Base-by-base conservation (phyloP, 495 filamentous ascomycete genomes). In the Chaetomium tenue region DNA sequence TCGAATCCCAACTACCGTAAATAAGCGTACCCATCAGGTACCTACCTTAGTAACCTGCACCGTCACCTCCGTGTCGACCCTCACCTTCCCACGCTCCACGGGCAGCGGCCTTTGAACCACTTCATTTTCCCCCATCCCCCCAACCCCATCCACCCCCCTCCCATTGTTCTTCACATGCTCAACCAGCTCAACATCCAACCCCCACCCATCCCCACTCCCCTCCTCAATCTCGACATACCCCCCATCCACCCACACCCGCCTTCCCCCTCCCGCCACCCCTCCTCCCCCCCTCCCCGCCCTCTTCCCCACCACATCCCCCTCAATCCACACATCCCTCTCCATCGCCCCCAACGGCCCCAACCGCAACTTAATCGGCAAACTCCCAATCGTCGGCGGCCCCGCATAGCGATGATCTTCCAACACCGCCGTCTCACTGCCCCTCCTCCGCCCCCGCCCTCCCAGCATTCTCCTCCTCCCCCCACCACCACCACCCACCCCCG, bases 321-420 rank as follows among this genome's bases (percentile, higher is more conserved):
- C 57, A 20, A 46, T 44, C 64, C 58, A 58, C 60, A 62, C 47
- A 20, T 66, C 58, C 46, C 44, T 26, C 30, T 63, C 63, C 53
- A 44, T 44, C 44, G 15, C 20, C 54, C 40, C 59, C 33, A 58
- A 26, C 22, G 55, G 37, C 13, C 55, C 56, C 18, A 65, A 11
- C 23, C 51, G 5, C 5, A 58, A 50, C 48, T 69, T 71, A 6
- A 40, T 58, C 37, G 68, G 66, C 47, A 58, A 30, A 3, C 63
- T 65, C 0, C 71, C 71, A 26, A 74, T 74, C 1, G 71, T 74
- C 1, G 71, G 71, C 37, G 71, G 71, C 0, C 63, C 62, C 8
- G 55, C 47, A 58, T 8, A 28, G n/a, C 6, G 0, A 51, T 26
- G 6, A 37, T 37, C 33, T 7, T 7, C 22, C 20, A 60, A 40